Base-by-base conservation (phyloP, 2,329 filamentous ascomycete species). In the Tolypocladium endophyticum region DNA sequence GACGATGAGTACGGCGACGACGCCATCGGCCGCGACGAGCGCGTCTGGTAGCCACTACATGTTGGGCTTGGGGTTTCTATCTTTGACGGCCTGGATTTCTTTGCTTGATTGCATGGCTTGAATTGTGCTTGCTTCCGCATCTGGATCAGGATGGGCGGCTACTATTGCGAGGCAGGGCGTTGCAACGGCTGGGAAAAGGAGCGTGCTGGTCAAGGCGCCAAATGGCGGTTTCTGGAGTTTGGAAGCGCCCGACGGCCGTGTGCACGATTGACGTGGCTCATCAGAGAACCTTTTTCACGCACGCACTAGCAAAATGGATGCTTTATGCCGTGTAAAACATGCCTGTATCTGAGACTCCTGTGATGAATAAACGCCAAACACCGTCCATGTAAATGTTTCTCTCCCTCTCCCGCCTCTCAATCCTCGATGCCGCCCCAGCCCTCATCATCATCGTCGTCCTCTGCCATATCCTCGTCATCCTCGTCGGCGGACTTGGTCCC, bases 401-500 rank as follows among this genome's bases (percentile, higher is more conserved):
- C 14, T 47, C 23, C 45, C 12, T 3, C 55, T 1, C 20, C 2
- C 59, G 23, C 61, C 77, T 72, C 86, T 79, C 74, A 87, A 65
- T 88, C 86, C 9, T 84, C 82, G 65, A 92, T 85, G 0, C 89
- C 89, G 64, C 81, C 86, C 85, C 87, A 90, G 64, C 84, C 82
- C 33, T 80, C 73, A 4, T 69, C 69, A 33, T 66, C 65, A 30
- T 71, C 73, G 33, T 75, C 65, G 35, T 70, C 73, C 6, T 74
- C 82, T 38, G 79, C 71, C 6, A 68, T 67, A 30, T 63, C 65
- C 38, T 43, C 39, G 39, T 43, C 39, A 18, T 72, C 74, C 30
- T 73, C 74, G 41, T 73, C 72, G 25, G 65, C 67, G 18, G 66
- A 72, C 25, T 66, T 65, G 45, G 43, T 66, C 59, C 64, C 90